These are phyloP conservation scores for Thielaviopsis ethacetica DNA, from an alignment of 2,329 filamentous ascomycete genomes.

Conservation along the genomic window DNA sequence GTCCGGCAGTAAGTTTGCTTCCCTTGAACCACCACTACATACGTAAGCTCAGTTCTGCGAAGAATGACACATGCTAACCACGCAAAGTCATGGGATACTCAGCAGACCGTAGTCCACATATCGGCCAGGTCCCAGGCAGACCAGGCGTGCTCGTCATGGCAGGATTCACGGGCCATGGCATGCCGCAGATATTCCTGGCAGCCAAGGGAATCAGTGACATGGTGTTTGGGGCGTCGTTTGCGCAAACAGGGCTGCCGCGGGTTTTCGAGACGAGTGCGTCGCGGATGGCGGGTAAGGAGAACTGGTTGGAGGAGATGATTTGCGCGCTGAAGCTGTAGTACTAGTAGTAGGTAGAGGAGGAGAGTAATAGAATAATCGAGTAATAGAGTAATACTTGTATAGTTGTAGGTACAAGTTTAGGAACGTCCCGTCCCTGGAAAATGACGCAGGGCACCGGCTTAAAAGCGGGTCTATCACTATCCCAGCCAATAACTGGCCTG, in stretches of 20 bases:
- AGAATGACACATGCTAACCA: background rate
- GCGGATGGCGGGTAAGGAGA: background rate
- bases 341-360: background rate
- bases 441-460: conserved; percentile 1
- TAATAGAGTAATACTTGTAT: too few relatives aligned
- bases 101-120: conserved; percentile 25
- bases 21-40: too few relatives aligned
- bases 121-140: conserved; percentile 26
- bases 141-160: conserved; percentile 27
- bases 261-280: conserved; percentile 2
- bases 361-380: too few relatives aligned
- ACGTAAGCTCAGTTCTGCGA: background rate
- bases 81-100: conserved; percentile 26
- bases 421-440: background rate
- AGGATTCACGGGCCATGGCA: conserved; percentile 35
- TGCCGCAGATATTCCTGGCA: conserved; percentile 28
- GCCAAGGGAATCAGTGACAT: conserved; percentile 26
- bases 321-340: background rate
- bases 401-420: background rate
- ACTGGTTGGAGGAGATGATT: background rate
- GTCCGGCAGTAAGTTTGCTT: conserved; percentile 16
- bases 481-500: background rate
- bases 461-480: background rate
- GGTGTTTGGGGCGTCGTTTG: conserved; percentile 19
- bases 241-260: conserved; percentile 16